Base-by-base conservation (phyloP, 1,139 yeast genomes). In the Debaryomyces psychrophilus region DNA sequence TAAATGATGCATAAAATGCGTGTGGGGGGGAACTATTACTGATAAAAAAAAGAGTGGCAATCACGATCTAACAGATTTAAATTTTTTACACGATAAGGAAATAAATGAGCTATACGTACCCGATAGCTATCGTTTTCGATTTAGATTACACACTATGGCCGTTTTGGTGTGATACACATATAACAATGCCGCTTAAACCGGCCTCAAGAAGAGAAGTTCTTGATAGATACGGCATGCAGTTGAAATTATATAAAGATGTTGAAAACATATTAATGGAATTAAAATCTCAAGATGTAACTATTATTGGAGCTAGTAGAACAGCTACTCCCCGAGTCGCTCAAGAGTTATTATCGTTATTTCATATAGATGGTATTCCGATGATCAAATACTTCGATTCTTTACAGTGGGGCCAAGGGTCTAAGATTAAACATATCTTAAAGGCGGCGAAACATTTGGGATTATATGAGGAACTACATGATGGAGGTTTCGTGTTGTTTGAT, bases 81-180 rank as follows among this genome's bases (percentile, higher is more conserved):
- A 9, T 28, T 11, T 17, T n/a, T n/a, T 5, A 12, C 5, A 15
- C 31, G 9, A 40, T 17, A 40, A 27, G 29, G 15, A 17, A 36
- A 11, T 12, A 23, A 27, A 44, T 44, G 42, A 23, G 33, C 5
- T 37, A 47, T 37, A 50, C 46, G 23, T 80, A 79, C 51, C 89
- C 90, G 0, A 71, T 71, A 50, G 84, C 81, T 0, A 81, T 85
- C 4, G 90, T 86, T 1, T 85, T 87, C 61, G 95, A 87, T 56
- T 67, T 87, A 38, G 95, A 87, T 61, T 87, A 83, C 57, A 87
- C 95, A 0, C 65, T 87, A 36, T 87, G 93, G 95, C 92, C 79
- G 35, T 70, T 87, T 64, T 78, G 76, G 87, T 79, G 73, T 52
- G 76, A 87, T 57, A 85, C 90, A 0, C 93, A 87, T 59, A 73